A percentile compares a stretch with the other conserved stretches of the same genome.
Conservation (phyloP, 2,329 filamentous ascomycete species). For the Chalaropsis ovoidea region DNA sequence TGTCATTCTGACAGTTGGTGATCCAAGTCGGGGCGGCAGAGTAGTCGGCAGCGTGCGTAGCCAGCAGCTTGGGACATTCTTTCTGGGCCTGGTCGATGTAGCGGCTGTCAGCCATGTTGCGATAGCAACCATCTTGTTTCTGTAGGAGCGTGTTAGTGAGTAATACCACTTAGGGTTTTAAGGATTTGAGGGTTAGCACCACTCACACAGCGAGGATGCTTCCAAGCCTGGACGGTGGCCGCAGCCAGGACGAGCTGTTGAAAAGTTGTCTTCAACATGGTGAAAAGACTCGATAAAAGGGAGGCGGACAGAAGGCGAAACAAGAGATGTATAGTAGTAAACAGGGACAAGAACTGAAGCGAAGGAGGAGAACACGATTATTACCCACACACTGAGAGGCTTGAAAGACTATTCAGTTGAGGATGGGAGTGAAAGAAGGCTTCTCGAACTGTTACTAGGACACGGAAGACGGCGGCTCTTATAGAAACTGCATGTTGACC, state of each 20-base stretch:
- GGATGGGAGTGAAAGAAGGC: too few relatives aligned
- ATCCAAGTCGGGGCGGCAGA: constrained; percentile 30
- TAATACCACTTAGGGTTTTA: not conserved
- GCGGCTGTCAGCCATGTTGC: constrained; percentile 32
- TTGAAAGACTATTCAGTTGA: too few relatives aligned
- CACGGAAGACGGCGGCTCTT: too few relatives aligned
- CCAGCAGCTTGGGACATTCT: constrained; percentile 33
- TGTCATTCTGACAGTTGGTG: constrained; percentile 36
- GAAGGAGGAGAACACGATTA: too few relatives aligned
- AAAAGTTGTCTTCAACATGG: not conserved
- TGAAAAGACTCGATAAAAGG: too few relatives aligned
- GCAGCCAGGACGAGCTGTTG: constrained; percentile 30
- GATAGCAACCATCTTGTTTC: constrained; percentile 33
- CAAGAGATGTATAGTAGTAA: not conserved
- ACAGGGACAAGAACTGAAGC: not conserved
- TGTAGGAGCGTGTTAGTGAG: constrained; percentile 8
- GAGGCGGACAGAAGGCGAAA: not conserved
- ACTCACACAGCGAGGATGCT: constrained; percentile 30
- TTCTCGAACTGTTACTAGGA: too few relatives aligned
- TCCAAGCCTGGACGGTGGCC: constrained; percentile 29
- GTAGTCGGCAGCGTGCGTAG: constrained; percentile 29
- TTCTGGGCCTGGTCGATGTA: constrained; percentile 29
- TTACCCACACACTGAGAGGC: too few relatives aligned
- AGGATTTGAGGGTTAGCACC: not conserved
- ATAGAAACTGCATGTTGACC: too few relatives aligned